Percentiles rank a stretch among this genome's conserved stretches.
phyloP scores from a whole-genome alignment of 148 eudicot species.

The Vaccinium corymbosum region DNA sequence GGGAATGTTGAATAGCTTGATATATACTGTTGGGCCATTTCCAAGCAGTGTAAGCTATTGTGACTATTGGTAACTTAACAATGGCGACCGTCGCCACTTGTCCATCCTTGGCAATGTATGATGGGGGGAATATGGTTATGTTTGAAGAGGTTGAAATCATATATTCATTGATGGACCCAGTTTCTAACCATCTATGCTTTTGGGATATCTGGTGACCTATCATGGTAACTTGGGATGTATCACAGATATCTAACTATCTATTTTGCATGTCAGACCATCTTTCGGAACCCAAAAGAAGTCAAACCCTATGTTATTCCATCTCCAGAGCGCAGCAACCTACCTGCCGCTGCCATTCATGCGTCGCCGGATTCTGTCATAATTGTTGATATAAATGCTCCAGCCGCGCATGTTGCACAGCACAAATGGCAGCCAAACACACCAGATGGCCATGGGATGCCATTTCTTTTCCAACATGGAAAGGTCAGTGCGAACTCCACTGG shows the following conservation, averaged over 20 bases:
- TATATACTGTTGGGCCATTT: too few relatives aligned
- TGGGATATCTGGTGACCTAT: not conserved
- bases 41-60: too few relatives aligned
- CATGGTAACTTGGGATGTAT: not conserved
- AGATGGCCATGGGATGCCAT: slow-evolving; percentile 90
- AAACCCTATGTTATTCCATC: slow-evolving; percentile 65
- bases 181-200: not conserved
- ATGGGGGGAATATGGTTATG: not conserved
- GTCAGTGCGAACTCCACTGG: slow-evolving; percentile 50
- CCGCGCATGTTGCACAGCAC: slow-evolving; percentile 90
- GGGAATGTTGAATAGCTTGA: too few relatives aligned
- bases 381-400: slow-evolving; percentile 84
- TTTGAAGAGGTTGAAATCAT: not conserved
- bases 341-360: slow-evolving; percentile 89
- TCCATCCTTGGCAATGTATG: not conserved
- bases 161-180: not conserved
- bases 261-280: slow-evolving; percentile 63
- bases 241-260: not conserved
- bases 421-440: slow-evolving; percentile 99
- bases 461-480: slow-evolving; percentile 90
- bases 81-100: too few relatives aligned
- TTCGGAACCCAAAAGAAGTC: slow-evolving; percentile 84
- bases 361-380: slow-evolving; percentile 76
- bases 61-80: too few relatives aligned
- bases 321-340: slow-evolving; percentile 95